These are phyloP conservation scores for Calonectria montana DNA, from an alignment of 2,329 filamentous ascomycete species.

Conservation along the genomic window DNA sequence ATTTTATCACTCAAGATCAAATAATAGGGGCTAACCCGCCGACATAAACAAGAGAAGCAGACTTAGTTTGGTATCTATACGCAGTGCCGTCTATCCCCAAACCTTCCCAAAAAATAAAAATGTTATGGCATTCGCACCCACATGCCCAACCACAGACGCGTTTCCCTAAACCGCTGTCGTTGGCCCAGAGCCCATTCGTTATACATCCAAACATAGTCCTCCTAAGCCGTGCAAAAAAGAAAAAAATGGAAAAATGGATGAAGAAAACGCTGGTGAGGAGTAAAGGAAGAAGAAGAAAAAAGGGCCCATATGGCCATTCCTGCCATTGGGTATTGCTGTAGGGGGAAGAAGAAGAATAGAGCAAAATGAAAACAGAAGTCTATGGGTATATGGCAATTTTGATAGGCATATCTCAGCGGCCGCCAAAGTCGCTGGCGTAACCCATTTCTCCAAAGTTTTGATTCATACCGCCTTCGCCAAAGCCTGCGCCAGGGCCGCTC, in stretches of 20 bases:
- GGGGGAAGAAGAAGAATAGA: constrained; percentile 10
- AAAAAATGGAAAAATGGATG: not conserved
- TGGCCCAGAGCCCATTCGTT: constrained; percentile 25
- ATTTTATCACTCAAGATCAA: not conserved
- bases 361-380: constrained; percentile 17
- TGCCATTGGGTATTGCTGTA: not conserved
- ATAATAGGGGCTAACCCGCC: not conserved
- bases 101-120: constrained; percentile 27
- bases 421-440: constrained; percentile 44
- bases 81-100: constrained; percentile 43
- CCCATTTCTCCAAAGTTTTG: constrained; percentile 60
- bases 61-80: constrained; percentile 46
- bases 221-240: constrained; percentile 10
- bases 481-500: constrained; percentile 70
- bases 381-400: not conserved
- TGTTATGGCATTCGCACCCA: constrained; percentile 23
- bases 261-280: constrained; percentile 25
- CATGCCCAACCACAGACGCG: constrained; percentile 21
- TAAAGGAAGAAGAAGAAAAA: constrained; percentile 14
- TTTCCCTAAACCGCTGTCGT: constrained; percentile 28
- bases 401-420: constrained; percentile 29
- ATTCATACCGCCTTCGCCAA: constrained; percentile 65
- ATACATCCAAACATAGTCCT: constrained; percentile 20
- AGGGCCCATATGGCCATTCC: constrained; percentile 6
- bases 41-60: constrained; percentile 20